Evolutionary conservation across 2,329 filamentous ascomycete genomes (phyloP), one percentile per base, ranked within the genome.

Genomic region (Aureobasidium lini): DNA sequence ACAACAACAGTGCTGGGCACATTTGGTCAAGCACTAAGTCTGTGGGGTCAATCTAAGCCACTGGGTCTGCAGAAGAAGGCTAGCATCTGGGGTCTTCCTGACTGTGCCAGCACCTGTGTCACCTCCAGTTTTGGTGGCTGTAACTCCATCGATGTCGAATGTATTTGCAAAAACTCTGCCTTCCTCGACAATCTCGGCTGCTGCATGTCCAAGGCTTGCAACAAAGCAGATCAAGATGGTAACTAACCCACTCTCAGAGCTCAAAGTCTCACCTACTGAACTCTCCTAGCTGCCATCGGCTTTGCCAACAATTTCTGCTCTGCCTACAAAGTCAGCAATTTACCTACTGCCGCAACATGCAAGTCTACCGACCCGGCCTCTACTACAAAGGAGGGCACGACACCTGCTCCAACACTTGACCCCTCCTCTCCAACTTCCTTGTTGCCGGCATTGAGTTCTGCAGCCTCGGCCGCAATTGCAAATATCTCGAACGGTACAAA

Each of bases 301-400:
- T 75, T 77, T 63, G 76, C 77, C 53, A 62, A 69, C 53, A 63
- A 69, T 31, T 68, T 78, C 36, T 79, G 76, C 70, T 64, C 62
- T 16, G 68, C 71, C 44, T 65, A 70, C 47, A 70, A 70, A 53
- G 70, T 77, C 42, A 70, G 60, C 57, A 66, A 70, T 37, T 68
- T 77, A 23, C 72, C 75, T 23, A 71, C 70, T 2, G 62, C 75
- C 13, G 69, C 73, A 9, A 76, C 75, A 61, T 68, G 74, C 57
- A 62, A 68, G 9, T 46, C 61, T 6, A 59, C 57, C 29, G 31
- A 8, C 9, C 11, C 52, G 11, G 40, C 52, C 4, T 36, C 9
- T 4, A 43, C 29, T 6, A 34, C 28, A 18, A 15, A 42, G 18
- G 10, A 29, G n/a, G 29, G 31, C 2, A 54, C 50, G 7, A 54